phyloP scores from a whole-genome alignment of 2,329 filamentous ascomycete genomes.

The Ceratocystis smalleyi region DNA sequence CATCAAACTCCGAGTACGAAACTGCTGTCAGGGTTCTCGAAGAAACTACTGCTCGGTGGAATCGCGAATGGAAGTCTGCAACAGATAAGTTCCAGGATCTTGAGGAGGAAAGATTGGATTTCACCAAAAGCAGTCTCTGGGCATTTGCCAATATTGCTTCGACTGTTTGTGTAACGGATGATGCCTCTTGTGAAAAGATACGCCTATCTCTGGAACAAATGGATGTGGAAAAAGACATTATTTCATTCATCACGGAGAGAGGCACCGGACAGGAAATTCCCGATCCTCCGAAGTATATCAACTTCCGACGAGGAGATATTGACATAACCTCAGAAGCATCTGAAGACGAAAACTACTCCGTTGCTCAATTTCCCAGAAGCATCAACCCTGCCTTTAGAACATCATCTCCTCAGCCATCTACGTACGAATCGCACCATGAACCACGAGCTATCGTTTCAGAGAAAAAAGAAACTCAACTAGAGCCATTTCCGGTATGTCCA shows the following conservation, averaged over 20 bases:
- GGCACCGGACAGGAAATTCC: conserved; percentile 96
- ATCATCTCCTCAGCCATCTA: conserved; percentile 91
- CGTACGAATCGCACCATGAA: conserved; percentile 82
- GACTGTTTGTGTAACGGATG: conserved; percentile 93
- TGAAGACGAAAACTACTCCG: conserved; percentile 79
- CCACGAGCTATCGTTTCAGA: conserved; percentile 54
- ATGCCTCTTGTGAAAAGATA: conserved; percentile 92
- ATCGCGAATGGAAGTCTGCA: conserved; percentile 93
- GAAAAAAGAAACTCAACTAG: conserved; percentile 4
- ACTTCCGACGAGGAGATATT: conserved; percentile 84
- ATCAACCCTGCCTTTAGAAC: conserved; percentile 92
- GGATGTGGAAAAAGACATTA: conserved; percentile 92
- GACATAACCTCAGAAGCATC: conserved; percentile 71
- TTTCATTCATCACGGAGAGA: conserved; percentile 68
- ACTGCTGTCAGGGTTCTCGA: conserved; percentile 82
- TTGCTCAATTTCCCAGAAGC: conserved; percentile 86
- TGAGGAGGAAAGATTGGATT: conserved; percentile 91
- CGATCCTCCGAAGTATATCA: conserved; percentile 94
- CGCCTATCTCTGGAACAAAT: conserved; percentile 83
- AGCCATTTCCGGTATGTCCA: background rate
- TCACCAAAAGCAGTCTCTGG: conserved; percentile 95
- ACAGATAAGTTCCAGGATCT: conserved; percentile 99
- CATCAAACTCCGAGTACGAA: conserved; percentile 87
- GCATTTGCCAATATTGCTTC: conserved; percentile 94
- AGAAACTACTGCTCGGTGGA: conserved; percentile 91